Evolutionary conservation across 2,329 filamentous ascomycete genomes (phyloP).

Genomic region (Chaetomiaceae sp.): DNA sequence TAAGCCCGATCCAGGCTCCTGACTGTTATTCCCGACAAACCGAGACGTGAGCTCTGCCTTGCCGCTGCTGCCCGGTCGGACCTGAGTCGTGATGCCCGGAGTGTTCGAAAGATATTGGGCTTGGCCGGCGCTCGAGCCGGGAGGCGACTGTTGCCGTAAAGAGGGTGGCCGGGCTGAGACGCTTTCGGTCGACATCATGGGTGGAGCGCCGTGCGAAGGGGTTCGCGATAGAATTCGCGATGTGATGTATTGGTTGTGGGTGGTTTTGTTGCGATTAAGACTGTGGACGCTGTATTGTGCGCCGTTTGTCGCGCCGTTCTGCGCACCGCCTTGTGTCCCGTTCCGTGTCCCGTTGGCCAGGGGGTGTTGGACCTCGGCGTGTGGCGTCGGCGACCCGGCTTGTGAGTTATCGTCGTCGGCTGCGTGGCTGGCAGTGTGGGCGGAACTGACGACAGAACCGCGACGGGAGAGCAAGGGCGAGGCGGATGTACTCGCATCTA

Average conservation of each 20-base stretch:
- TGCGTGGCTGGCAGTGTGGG: constrained; percentile 7
- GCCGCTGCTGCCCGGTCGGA: constrained; percentile 40
- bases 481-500: constrained; percentile 61
- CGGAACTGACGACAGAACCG: constrained; percentile 45
- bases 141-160: constrained; percentile 37
- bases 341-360: constrained; percentile 13
- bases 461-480: constrained; percentile 54
- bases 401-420: constrained; percentile 19
- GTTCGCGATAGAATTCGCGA: constrained; percentile 62
- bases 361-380: constrained; percentile 14
- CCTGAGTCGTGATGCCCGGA: constrained; percentile 17
- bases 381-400: constrained; percentile 12
- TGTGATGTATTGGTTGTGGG: constrained; percentile 63
- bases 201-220: constrained; percentile 57
- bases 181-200: constrained; percentile 60
- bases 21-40: constrained; percentile 45
- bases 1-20: constrained; percentile 44
- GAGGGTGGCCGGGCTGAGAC: constrained; percentile 43
- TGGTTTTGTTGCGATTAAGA: constrained; percentile 38
- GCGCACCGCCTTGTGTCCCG: background rate
- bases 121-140: constrained; percentile 25
- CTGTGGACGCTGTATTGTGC: constrained; percentile 13
- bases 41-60: constrained; percentile 52
- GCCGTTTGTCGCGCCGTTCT: background rate
- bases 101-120: constrained; percentile 27